Base-by-base conservation (phyloP, 2,329 filamentous ascomycete species). In the Nemania sp. region DNA sequence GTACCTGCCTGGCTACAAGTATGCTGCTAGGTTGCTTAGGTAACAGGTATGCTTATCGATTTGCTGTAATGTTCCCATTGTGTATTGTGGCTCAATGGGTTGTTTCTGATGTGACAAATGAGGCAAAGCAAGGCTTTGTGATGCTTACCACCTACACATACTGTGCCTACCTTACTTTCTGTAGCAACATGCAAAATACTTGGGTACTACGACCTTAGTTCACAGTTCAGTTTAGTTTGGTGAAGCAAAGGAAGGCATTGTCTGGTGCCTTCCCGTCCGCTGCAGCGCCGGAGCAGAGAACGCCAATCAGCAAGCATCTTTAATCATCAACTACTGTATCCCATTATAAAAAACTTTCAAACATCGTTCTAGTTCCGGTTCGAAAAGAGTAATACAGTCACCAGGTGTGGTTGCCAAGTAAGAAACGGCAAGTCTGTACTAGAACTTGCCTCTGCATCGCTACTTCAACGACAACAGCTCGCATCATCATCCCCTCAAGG, bases 1-100 rank as follows among this genome's bases (percentile, higher is more conserved):
- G 15, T 39, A n/a, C n/a, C n/a, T n/a, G n/a, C n/a, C n/a, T n/a
- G n/a, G n/a, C n/a, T n/a, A n/a, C n/a, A n/a, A n/a, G n/a, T n/a
- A n/a, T 11, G 12, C 35, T 29, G 15, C 15, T 13, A 39, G 5
- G 11, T 12, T n/a, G 35, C 35, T 39, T 39, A 12, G 11, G 35
- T 39, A 12, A 13, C 35, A 39, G 3, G 15, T 29, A 29, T n/a
- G 34, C 20, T 54, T 59, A 59, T 59, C 57, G 51, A 54, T 59
- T 54, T 39, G 25, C 6, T 2, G 5, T 17, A 2, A 32, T 20
- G 20, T 15, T 52, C 18, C 18, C n/a, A n/a, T n/a, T n/a, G n/a
- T n/a, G n/a, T n/a, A 18, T 25, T 20, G 37, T 57, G 18, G 47
- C 37, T 37, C n/a, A n/a, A n/a, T 47, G 32, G 15, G 5, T 48